Percentiles rank a stretch among this genome's conserved stretches.
Evolutionary conservation across 108 stramenopile genomes (phyloP).

Genomic region (Pseudonitzschia multiseries): DNA sequence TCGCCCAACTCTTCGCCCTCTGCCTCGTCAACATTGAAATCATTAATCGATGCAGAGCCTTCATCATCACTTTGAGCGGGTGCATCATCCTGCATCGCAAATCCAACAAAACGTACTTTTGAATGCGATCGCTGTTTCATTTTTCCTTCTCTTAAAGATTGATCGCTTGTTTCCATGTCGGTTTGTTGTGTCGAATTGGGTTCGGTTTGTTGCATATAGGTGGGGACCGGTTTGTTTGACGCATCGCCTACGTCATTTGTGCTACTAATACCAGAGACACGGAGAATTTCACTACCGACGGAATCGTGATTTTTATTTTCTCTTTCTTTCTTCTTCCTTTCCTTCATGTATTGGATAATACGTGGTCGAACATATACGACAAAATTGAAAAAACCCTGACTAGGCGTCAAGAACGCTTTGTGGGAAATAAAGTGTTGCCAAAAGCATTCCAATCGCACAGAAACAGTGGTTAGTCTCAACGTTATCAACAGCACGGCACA

Average conservation of each 20-base stretch:
- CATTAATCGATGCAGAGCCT: too few species aligned
- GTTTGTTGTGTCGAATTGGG: neutral
- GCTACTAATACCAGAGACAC: slow-evolving; percentile 8
- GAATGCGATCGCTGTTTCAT: too few species aligned
- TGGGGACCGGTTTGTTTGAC: too few species aligned
- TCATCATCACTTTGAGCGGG: too few species aligned
- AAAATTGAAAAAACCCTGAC: slow-evolving; percentile 52
- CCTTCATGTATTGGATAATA: neutral
- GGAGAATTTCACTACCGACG: neutral
- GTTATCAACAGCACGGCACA: neutral
- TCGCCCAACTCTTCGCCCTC: too few species aligned
- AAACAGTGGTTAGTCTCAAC: too few species aligned
- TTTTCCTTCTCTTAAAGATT: too few species aligned
- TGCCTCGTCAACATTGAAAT: too few species aligned
- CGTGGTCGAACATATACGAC: slow-evolving; percentile 39
- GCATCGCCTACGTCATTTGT: neutral
- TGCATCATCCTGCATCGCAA: too few species aligned
- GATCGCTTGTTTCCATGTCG: neutral
- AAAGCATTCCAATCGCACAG: neutral
- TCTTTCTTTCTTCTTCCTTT: neutral
- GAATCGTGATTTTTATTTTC: neutral
- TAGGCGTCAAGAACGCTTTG: slow-evolving; percentile 24
- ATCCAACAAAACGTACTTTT: too few species aligned
- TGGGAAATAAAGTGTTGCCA: neutral
- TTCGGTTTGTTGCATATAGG: too few species aligned